Conservation (phyloP, 2,329 filamentous ascomycete genomes). For the Colletotrichum truncatum region DNA sequence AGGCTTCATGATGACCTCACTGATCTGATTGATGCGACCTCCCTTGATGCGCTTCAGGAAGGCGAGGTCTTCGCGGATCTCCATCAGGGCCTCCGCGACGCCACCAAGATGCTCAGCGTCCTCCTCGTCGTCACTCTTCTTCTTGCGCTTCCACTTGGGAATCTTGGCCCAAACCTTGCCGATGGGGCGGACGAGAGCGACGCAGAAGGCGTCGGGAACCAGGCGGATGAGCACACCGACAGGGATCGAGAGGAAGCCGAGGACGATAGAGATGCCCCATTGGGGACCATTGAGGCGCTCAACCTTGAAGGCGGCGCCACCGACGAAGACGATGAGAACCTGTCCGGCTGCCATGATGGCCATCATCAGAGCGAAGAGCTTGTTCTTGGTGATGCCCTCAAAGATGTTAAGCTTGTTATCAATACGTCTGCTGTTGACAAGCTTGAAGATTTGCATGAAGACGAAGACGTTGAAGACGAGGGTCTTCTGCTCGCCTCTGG, state of each 20-base stretch:
- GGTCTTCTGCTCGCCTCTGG: constrained; percentile 58
- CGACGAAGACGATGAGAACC: constrained; percentile 77
- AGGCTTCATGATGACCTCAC: constrained; percentile 65
- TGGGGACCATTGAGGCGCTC: constrained; percentile 64
- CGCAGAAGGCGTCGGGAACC: constrained; percentile 29
- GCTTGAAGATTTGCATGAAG: constrained; percentile 87
- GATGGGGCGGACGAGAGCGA: constrained; percentile 33
- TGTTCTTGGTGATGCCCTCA: constrained; percentile 73
- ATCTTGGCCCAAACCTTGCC: constrained; percentile 27
- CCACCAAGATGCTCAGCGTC: constrained; percentile 44
- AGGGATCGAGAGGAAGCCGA: constrained; percentile 73
- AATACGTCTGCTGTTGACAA: constrained; percentile 77
- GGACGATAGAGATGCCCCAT: constrained; percentile 75
- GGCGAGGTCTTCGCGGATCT: constrained; percentile 69
- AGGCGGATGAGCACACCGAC: constrained; percentile 72
- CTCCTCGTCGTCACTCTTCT: constrained; percentile 32
- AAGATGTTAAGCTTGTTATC: constrained; percentile 83
- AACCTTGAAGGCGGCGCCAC: constrained; percentile 68
- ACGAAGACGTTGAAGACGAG: constrained; percentile 86
- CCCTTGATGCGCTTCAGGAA: constrained; percentile 70
- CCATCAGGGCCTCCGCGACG: constrained; percentile 54
- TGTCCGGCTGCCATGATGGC: constrained; percentile 77
- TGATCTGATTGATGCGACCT: constrained; percentile 67
- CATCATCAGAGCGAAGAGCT: constrained; percentile 76
- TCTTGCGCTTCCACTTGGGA: constrained; percentile 30